These are phyloP conservation scores for Nepenthes mirabilis DNA, from an alignment of 148 eudicot genomes.

Conservation along the genomic window DNA sequence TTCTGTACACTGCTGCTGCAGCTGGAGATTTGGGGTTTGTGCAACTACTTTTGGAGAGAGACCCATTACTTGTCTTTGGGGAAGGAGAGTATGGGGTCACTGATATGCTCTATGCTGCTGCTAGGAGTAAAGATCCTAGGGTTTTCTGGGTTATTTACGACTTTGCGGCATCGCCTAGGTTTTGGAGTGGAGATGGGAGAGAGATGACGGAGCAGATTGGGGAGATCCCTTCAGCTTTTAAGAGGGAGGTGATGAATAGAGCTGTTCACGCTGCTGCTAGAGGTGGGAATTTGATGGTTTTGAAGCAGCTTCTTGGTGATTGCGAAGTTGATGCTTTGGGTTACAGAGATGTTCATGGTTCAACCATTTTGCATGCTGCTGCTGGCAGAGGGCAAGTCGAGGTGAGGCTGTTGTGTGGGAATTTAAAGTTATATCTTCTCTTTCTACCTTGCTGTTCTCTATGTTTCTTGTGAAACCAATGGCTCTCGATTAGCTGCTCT, in stretches of 20 bases:
- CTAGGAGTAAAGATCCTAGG: conserved; percentile 54
- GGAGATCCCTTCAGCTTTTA: conserved; percentile 51
- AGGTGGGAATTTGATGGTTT: conserved; percentile 69
- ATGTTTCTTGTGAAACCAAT: too few relatives aligned
- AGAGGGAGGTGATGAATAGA: conserved; percentile 70
- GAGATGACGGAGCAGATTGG: conserved; percentile 22
- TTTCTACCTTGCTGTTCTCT: too few relatives aligned
- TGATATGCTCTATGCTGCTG: conserved; percentile 83
- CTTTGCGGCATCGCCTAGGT: conserved; percentile 65
- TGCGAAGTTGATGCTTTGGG: conserved; percentile 36
- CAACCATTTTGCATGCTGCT: conserved; percentile 75
- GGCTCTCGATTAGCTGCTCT: too few relatives aligned
- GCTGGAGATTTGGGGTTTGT: conserved; percentile 78
- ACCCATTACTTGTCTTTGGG: conserved; percentile 82
- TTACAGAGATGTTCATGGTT: conserved; percentile 56
- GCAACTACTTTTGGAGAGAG: conserved; percentile 27
- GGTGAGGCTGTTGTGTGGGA: conserved; percentile 24
- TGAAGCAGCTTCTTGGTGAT: conserved; percentile 57
- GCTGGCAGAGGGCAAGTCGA: conserved; percentile 83
- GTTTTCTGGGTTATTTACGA: conserved; percentile 62
- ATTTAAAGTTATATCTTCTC: too few relatives aligned
- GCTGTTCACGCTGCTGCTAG: conserved; percentile 89
- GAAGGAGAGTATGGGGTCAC: conserved; percentile 98
- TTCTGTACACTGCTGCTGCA: conserved; percentile 83
- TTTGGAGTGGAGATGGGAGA: conserved; percentile 16